Evolutionary conservation across 2,329 filamentous ascomycete genomes (phyloP), one percentile per base, ranked within the genome.

Genomic region (Botryotinia globosa): DNA sequence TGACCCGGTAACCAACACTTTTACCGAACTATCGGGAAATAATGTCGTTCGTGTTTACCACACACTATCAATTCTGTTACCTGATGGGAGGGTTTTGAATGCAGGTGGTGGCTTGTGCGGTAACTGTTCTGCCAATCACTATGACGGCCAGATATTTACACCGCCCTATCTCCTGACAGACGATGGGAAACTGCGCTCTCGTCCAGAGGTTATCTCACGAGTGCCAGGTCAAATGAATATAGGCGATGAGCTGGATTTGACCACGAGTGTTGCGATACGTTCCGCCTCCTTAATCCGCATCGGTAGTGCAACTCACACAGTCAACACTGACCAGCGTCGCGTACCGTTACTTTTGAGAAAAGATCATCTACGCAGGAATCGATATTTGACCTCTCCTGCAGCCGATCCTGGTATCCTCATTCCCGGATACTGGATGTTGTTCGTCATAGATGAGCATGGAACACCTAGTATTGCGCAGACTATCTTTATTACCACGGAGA

Each of bases 341-440:
- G 48, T 67, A 22, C 65, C 65, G 2, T 3, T 67, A 12, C 5
- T 10, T 12, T 4, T 67, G 3, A 32, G 20, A 9, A 32, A 42
- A 22, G 1, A 4, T 18, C 3, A 0, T 4, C 22, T 42, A 1
- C 29, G 1, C n/a, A 10, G 34, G 8, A 56, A 56, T 3, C 25
- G 16, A 42, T 56, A 67, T 32, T 0, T 25, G 25, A 2, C 48
- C 0, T 16, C 4, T 32, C 18, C 37, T 67, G 34, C 65, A 20
- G n/a, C 22, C 34, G 48, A 42, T 6, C 22, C 48, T 56, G 65
- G 65, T 56, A 22, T 67, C 25, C 34, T 56, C 14, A 67, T 67
- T 25, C 65, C 65, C n/a, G 48, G 65, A 42, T 32, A 56, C 65
- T 67, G 65, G 65, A 67, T 67, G 65, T 32, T 67, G 34, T 67